These are phyloP conservation scores for Ceratorhiza oryzae-sativae DNA, from an alignment of 1,284 basidiomycete genomes.

Conservation along the genomic window DNA sequence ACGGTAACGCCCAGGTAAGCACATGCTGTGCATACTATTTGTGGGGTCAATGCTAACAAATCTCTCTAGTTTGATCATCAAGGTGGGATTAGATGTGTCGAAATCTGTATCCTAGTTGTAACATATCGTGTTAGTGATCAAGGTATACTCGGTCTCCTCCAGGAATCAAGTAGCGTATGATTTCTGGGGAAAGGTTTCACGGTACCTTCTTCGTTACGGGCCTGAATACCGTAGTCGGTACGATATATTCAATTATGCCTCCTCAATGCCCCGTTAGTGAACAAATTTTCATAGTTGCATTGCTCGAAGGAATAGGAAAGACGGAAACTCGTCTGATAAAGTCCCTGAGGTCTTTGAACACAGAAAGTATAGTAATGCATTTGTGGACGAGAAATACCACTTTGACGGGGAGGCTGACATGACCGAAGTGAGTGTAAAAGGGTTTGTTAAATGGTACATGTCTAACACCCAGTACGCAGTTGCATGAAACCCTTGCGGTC, in stretches of 20 bases:
- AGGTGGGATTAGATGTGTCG: neutral
- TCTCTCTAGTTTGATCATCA: slow-evolving; percentile 22
- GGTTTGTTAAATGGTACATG: too few species aligned
- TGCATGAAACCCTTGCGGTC: slow-evolving; percentile 17
- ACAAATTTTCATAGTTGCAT: neutral
- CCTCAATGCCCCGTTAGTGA: neutral
- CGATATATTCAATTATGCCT: neutral
- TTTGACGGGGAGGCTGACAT: slow-evolving; percentile 3
- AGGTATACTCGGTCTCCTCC: slow-evolving; percentile 12
- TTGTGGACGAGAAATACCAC: neutral
- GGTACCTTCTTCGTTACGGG: neutral
- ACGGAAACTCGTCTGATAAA: neutral
- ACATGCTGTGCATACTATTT: neutral
- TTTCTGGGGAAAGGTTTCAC: slow-evolving; percentile 35
- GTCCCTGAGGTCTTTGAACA: slow-evolving; percentile 7
- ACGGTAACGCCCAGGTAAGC: neutral
- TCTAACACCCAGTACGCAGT: neutral
- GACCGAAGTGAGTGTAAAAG: neutral
- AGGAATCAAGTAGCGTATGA: slow-evolving; percentile 17
- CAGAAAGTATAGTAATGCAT: neutral
- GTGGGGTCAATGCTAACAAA: neutral
- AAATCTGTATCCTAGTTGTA: neutral
- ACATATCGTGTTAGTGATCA: slow-evolving; percentile 1
- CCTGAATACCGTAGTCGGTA: slow-evolving; percentile 25
- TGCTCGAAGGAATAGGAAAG: neutral